Conservation (phyloP, 2,329 filamentous ascomycete genomes). For the Aspergillus ibericus region DNA sequence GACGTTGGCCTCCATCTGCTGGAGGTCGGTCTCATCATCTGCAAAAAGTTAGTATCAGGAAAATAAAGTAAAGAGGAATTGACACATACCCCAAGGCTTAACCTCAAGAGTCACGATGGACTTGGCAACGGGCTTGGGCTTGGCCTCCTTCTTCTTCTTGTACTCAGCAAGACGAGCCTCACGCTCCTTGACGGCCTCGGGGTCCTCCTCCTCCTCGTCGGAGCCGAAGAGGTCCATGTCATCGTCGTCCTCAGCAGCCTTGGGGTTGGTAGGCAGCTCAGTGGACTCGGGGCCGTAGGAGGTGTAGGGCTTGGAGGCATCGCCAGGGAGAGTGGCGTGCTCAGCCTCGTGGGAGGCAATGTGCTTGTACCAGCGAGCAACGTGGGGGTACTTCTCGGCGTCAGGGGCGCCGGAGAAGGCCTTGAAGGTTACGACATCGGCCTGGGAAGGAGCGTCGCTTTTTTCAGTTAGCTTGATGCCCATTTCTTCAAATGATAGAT, state of each 20-base stretch:
- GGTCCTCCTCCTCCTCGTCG: conserved; percentile 92
- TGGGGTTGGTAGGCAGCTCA: conserved; percentile 79
- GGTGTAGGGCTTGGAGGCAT: conserved; percentile 83
- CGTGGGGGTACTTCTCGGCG: conserved; percentile 85
- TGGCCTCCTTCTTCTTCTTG: conserved; percentile 93
- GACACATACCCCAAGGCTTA: conserved; percentile 92
- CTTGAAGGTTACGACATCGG: conserved; percentile 95
- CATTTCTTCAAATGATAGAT: conserved; percentile 1
- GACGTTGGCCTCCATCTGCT: conserved; percentile 74
- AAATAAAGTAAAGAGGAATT: background rate
- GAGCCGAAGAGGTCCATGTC: conserved; percentile 92
- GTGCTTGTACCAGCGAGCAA: conserved; percentile 99
- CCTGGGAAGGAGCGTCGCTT: conserved; percentile 76
- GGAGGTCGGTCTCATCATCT: conserved; percentile 95
- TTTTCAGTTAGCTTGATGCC: conserved; percentile 13
- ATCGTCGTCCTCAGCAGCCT: conserved; percentile 76
- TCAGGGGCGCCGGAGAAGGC: conserved; percentile 74
- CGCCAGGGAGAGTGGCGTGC: conserved; percentile 86
- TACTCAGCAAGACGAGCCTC: conserved; percentile 92
- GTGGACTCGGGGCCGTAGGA: conserved; percentile 83
- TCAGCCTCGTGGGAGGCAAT: conserved; percentile 89
- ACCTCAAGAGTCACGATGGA: conserved; percentile 94
- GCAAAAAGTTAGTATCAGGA: conserved; percentile 20
- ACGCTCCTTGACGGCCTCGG: conserved; percentile 77
- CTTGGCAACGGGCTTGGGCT: conserved; percentile 90